A percentile compares a stretch with the other conserved stretches of the same genome.
These are phyloP conservation scores for Lippia alba DNA, from an alignment of 305 asterid genomes.

Conservation along the genomic window DNA sequence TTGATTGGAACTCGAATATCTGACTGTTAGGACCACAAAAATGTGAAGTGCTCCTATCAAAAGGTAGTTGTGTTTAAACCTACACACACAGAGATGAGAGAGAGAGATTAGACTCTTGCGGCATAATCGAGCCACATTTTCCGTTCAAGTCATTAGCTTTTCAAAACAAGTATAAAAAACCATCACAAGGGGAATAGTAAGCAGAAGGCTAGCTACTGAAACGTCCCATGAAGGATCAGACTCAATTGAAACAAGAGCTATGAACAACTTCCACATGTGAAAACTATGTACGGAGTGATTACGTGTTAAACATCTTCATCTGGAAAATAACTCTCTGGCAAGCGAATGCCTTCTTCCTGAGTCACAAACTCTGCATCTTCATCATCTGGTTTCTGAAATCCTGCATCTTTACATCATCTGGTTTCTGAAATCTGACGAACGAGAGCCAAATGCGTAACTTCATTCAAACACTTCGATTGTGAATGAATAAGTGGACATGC, in stretches of 20 bases:
- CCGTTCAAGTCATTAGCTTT: constrained; percentile 7
- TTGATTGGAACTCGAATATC: too few relatives aligned
- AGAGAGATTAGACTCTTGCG: not conserved
- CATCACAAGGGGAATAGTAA: constrained; percentile 3
- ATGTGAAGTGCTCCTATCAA: too few relatives aligned
- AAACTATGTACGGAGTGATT: constrained; percentile 35
- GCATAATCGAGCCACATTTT: constrained; percentile 13
- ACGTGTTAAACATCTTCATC: constrained; percentile 62
- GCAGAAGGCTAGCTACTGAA: constrained; percentile 3
- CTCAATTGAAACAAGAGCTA: not conserved
- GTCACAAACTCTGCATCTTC: constrained; percentile 71
- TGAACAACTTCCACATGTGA: not conserved
- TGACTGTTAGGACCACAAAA: too few relatives aligned
- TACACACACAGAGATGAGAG: too few relatives aligned
- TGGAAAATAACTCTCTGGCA: constrained; percentile 78
- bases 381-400: constrained; percentile 86
- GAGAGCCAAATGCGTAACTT: not conserved
- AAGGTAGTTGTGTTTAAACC: too few relatives aligned
- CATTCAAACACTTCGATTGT: not conserved
- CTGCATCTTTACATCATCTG: constrained; percentile 52
- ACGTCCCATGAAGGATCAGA: not conserved
- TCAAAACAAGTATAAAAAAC: not conserved
- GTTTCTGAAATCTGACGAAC: constrained; percentile 44
- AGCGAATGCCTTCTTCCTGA: constrained; percentile 81
- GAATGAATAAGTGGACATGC: constrained; percentile 9